These are phyloP conservation scores for Zelonia costaricensis DNA, from an alignment of 208 protist species.

Conservation along the genomic window DNA sequence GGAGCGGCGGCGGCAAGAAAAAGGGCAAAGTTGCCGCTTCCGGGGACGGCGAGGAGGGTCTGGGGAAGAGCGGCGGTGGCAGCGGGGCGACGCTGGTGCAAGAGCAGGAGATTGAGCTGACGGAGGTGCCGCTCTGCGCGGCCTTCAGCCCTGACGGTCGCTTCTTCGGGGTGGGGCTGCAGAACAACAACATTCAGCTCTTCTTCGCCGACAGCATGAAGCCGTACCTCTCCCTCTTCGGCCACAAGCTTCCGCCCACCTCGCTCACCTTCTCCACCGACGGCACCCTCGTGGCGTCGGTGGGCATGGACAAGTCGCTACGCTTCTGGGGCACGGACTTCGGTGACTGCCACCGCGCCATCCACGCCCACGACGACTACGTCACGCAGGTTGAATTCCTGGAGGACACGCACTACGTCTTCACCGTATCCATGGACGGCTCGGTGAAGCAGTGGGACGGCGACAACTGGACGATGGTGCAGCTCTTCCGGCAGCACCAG, in stretches of 20 bases:
- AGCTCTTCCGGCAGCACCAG: slow-evolving; percentile 82
- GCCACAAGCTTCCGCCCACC: slow-evolving; percentile 98
- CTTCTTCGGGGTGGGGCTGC: slow-evolving; percentile 93
- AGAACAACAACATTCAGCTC: slow-evolving; percentile 98
- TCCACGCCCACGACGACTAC: slow-evolving; percentile 98
- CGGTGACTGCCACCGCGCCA: slow-evolving; percentile 97
- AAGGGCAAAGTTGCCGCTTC: not conserved
- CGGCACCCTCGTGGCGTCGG: slow-evolving; percentile 94
- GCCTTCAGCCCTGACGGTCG: slow-evolving; percentile 77
- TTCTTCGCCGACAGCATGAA: slow-evolving; percentile 98
- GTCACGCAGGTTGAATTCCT: slow-evolving; percentile 96
- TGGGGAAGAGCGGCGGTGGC: not conserved
- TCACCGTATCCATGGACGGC: slow-evolving; percentile 95
- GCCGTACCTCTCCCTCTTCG: slow-evolving; percentile 98
- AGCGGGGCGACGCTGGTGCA: slow-evolving; percentile 50
- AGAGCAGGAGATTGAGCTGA: slow-evolving; percentile 91
- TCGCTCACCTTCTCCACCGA: slow-evolving; percentile 94
- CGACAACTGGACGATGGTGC: slow-evolving; percentile 94
- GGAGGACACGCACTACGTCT: slow-evolving; percentile 98
- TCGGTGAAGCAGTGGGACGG: slow-evolving; percentile 98
- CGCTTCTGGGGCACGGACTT: slow-evolving; percentile 98
- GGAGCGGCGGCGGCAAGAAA: slow-evolving; percentile 4
- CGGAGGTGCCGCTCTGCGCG: slow-evolving; percentile 93
- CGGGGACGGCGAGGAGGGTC: slow-evolving; percentile 3
- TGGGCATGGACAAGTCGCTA: slow-evolving; percentile 98